Conservation (phyloP, 2,329 filamentous ascomycete genomes). For the Didymella pinodella region DNA sequence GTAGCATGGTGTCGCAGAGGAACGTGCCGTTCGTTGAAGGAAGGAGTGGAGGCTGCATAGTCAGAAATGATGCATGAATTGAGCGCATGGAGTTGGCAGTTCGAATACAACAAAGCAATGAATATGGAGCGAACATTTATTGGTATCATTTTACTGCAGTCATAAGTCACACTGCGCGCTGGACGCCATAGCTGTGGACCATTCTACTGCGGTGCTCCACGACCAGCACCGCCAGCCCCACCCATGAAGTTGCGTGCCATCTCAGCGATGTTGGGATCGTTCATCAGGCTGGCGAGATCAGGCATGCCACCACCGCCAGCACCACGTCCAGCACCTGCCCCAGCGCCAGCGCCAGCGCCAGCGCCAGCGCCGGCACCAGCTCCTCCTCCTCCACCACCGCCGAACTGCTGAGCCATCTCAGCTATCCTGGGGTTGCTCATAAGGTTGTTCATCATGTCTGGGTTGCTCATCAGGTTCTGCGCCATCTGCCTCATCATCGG, state of each 20-base stretch:
- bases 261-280: slow-evolving; percentile 87
- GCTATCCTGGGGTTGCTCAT: slow-evolving; percentile 93
- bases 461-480: slow-evolving; percentile 96
- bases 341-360: slow-evolving; percentile 70
- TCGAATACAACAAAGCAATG: slow-evolving; percentile 1
- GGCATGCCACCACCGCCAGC: slow-evolving; percentile 88
- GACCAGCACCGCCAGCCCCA: slow-evolving; percentile 44
- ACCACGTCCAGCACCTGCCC: slow-evolving; percentile 26
- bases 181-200: background rate
- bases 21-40: background rate
- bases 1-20: background rate
- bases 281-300: slow-evolving; percentile 85
- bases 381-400: slow-evolving; percentile 51
- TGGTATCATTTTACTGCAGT: slow-evolving; percentile 40
- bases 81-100: background rate
- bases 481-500: slow-evolving; percentile 99
- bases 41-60: background rate
- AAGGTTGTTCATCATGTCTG: slow-evolving; percentile 86
- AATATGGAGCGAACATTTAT: slow-evolving; percentile 3
- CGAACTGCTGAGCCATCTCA: slow-evolving; percentile 85
- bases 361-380: slow-evolving; percentile 66
- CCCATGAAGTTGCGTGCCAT: slow-evolving; percentile 79
- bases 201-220: slow-evolving; percentile 33
- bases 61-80: background rate
- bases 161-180: slow-evolving; percentile 6